These are phyloP conservation scores for Saccharomyces mikatae DNA, from an alignment of 805 yeast species.

Conservation along the genomic window DNA sequence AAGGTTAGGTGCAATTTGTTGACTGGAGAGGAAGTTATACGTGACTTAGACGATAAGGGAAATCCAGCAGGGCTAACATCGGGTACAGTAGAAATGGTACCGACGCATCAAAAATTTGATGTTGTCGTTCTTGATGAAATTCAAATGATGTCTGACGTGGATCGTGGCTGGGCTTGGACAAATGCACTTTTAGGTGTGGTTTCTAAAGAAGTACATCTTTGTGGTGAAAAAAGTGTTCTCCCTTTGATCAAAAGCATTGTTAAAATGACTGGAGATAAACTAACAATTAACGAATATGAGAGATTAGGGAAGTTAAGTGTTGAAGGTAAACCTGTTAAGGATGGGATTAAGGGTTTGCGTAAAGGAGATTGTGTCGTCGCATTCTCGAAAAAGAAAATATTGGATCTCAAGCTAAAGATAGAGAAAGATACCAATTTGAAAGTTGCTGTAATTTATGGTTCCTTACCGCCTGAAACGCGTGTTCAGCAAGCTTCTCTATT, in stretches of 20 bases:
- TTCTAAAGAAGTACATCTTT: slow-evolving; percentile 79
- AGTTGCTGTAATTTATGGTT: slow-evolving; percentile 91
- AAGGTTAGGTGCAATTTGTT: slow-evolving; percentile 70
- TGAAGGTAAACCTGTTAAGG: slow-evolving; percentile 34
- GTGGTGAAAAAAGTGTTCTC: slow-evolving; percentile 90
- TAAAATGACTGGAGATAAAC: slow-evolving; percentile 67
- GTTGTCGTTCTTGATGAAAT: slow-evolving; percentile 91
- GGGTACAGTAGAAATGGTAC: slow-evolving; percentile 92
- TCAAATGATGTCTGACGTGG: slow-evolving; percentile 79
- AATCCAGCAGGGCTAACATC: slow-evolving; percentile 67
- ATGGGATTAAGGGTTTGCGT: slow-evolving; percentile 21
- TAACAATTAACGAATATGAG: slow-evolving; percentile 61
- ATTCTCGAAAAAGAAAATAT: slow-evolving; percentile 67
- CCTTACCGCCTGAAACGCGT: slow-evolving; percentile 91
- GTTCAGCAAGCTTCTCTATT: slow-evolving; percentile 73
- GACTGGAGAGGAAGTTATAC: slow-evolving; percentile 92
- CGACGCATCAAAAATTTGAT: slow-evolving; percentile 60
- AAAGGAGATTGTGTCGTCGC: slow-evolving; percentile 88
- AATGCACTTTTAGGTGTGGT: slow-evolving; percentile 78
- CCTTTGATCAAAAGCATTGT: slow-evolving; percentile 53
- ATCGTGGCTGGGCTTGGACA: slow-evolving; percentile 92
- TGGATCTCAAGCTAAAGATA: slow-evolving; percentile 59
- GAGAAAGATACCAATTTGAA: slow-evolving; percentile 53
- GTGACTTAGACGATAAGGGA: slow-evolving; percentile 61
- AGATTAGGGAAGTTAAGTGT: slow-evolving; percentile 67